A percentile compares a stretch with the other conserved stretches of the same genome.
phyloP scores from a whole-genome alignment of 75 land plant species.

The Chamaecyparis obtusa region DNA sequence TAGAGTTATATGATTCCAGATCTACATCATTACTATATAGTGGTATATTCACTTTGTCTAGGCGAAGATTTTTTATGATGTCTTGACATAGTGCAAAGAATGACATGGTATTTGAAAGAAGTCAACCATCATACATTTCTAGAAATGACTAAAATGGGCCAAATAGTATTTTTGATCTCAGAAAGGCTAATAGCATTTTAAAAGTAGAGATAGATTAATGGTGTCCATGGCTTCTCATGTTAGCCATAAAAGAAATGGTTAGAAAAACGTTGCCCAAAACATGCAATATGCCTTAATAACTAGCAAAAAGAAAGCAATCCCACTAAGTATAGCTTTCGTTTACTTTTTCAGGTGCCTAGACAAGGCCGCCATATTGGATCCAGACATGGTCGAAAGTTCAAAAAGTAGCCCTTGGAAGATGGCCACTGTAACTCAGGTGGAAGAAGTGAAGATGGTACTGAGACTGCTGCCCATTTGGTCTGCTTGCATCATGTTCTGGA shows the following conservation, averaged over 20 bases:
- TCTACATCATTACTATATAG: background rate
- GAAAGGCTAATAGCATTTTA: too few species aligned
- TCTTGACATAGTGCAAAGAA: background rate
- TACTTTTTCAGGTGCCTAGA: conserved; percentile 59
- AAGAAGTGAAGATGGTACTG: conserved; percentile 71
- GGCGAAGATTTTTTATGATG: background rate
- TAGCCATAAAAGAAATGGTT: background rate
- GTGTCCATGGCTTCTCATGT: background rate
- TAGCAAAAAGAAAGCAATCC: background rate
- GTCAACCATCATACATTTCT: too few species aligned
- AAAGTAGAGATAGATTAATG: background rate
- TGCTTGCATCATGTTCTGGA: conserved; percentile 74
- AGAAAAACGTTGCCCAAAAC: background rate
- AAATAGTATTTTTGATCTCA: too few species aligned
- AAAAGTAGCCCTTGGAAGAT: conserved; percentile 29
- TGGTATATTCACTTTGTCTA: background rate
- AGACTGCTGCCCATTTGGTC: conserved; percentile 76
- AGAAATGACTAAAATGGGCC: background rate
- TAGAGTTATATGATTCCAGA: background rate
- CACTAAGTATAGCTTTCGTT: background rate
- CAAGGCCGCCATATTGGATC: conserved; percentile 61
- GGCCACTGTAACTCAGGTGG: conserved; percentile 64
- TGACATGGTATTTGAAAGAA: background rate
- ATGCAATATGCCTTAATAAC: background rate
- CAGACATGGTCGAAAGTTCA: conserved; percentile 9